Conservation (phyloP, 73 alveolate species). For the Stentor roeselii region DNA sequence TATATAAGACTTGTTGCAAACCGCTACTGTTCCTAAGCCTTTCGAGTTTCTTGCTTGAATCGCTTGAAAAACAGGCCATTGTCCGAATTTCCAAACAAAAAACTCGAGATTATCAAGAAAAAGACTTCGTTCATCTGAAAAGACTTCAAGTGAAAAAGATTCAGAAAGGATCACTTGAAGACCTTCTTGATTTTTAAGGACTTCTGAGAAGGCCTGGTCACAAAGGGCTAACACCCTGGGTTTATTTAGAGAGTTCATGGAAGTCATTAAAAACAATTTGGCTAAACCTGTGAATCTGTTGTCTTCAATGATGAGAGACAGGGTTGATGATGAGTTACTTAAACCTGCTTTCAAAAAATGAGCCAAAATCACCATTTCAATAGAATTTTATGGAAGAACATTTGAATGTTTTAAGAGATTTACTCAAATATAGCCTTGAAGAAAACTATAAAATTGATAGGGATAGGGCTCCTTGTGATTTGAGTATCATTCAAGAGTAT, state of each 20-base stretch:
- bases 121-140: neutral
- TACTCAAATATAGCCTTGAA: neutral
- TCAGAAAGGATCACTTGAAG: neutral
- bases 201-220: neutral
- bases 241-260: neutral
- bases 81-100: neutral
- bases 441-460: neutral
- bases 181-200: too few species aligned
- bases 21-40: neutral
- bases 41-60: neutral
- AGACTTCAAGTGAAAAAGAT: neutral
- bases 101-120: neutral
- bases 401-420: too few species aligned
- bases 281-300: neutral
- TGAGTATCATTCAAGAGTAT: neutral
- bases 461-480: neutral
- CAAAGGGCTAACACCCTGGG: neutral
- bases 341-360: neutral
- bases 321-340: neutral
- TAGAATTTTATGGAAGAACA: neutral
- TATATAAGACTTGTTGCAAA: neutral
- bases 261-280: neutral
- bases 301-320: neutral
- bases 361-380: slow-evolving; percentile 9
- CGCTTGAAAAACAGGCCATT: neutral